These are phyloP conservation scores for Kazachstania africana DNA, from an alignment of 805 yeast genomes.

Conservation along the genomic window DNA sequence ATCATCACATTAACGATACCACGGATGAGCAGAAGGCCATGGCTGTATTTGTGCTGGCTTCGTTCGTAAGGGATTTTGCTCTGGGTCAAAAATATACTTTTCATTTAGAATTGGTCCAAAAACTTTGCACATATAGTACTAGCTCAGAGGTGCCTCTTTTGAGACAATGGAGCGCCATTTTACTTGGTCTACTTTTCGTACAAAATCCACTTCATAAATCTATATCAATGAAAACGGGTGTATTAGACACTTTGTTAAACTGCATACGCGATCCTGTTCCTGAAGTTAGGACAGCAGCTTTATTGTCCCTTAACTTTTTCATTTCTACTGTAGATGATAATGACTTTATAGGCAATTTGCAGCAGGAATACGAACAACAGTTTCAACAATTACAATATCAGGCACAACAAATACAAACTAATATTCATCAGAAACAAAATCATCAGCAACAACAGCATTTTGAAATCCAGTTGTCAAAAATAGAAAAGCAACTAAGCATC, in stretches of 20 bases:
- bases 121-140: constrained; percentile 53
- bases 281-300: constrained; percentile 80
- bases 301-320: constrained; percentile 62
- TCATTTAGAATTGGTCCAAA: constrained; percentile 57
- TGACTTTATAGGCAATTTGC: constrained; percentile 23
- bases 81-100: constrained; percentile 74
- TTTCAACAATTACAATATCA: constrained; percentile 23
- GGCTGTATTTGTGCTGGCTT: constrained; percentile 82
- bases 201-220: constrained; percentile 64
- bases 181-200: constrained; percentile 67
- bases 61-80: constrained; percentile 71
- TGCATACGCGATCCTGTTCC: constrained; percentile 83
- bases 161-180: constrained; percentile 84
- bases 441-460: constrained; percentile 10
- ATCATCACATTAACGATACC: constrained; percentile 20
- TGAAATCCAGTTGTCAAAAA: constrained; percentile 19
- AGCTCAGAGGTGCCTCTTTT: constrained; percentile 73
- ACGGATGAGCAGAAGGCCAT: constrained; percentile 86
- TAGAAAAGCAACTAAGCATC: constrained; percentile 24
- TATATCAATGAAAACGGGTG: constrained; percentile 54
- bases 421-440: constrained; percentile 18
- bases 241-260: constrained; percentile 38
- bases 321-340: constrained; percentile 36
- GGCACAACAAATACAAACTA: constrained; percentile 19
- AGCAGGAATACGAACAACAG: constrained; percentile 25